phyloP scores from a whole-genome alignment of 306 rosid genomes.

The Fragaria iinumae region DNA sequence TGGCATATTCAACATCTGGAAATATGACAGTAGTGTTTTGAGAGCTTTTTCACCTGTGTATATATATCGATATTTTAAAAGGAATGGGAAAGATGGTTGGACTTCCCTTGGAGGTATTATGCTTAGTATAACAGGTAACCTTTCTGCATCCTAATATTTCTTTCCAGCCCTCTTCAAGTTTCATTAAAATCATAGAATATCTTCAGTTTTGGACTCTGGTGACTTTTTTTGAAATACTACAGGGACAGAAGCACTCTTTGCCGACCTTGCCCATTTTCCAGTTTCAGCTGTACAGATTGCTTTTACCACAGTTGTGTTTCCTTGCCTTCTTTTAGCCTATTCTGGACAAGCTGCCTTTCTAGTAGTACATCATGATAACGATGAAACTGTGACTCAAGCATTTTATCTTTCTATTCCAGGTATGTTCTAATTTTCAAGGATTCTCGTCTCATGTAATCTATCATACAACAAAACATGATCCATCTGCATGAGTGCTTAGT shows the following conservation, averaged over 20 bases:
- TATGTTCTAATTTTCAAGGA: conserved; percentile 26
- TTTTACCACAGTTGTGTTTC: conserved; percentile 86
- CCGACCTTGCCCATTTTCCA: conserved; percentile 95
- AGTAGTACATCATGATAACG: conserved; percentile 12
- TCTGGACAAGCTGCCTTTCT: conserved; percentile 98
- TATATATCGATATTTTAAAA: conserved; percentile 70
- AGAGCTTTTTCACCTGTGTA: conserved; percentile 85
- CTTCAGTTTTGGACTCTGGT: conserved; percentile 29
- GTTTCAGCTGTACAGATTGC: conserved; percentile 94
- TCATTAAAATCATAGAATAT: background rate
- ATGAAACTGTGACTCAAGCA: conserved; percentile 24
- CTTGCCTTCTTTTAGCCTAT: conserved; percentile 93
- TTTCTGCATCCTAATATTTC: conserved; percentile 15
- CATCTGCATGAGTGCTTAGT: background rate
- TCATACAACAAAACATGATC: background rate
- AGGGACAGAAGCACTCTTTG: conserved; percentile 99
- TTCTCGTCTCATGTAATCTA: background rate
- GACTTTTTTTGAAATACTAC: conserved; percentile 34
- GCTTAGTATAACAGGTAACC: conserved; percentile 92
- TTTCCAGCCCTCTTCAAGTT: background rate
- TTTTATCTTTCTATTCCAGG: conserved; percentile 98
- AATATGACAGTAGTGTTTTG: conserved; percentile 64
- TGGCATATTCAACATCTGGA: conserved; percentile 84
- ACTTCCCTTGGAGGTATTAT: conserved; percentile 94
- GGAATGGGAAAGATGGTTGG: conserved; percentile 72